These are phyloP conservation scores for Russula virescens DNA, from an alignment of 768 basidiomycete genomes.

Conservation along the genomic window DNA sequence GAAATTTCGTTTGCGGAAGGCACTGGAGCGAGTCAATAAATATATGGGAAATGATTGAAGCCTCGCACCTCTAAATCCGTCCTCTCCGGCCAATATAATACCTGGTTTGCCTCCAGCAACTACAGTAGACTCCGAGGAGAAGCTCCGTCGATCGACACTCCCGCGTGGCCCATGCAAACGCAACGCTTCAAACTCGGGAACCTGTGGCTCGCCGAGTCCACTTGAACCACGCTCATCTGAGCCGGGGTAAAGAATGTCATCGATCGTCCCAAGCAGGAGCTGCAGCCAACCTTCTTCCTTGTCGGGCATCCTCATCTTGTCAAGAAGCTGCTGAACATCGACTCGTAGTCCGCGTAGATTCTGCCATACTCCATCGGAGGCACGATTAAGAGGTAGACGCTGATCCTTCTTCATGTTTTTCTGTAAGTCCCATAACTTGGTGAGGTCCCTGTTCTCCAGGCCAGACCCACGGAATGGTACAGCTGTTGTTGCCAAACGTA, in stretches of 20 bases:
- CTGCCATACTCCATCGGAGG: conserved; percentile 1
- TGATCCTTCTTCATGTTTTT: neutral
- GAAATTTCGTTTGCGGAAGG: neutral
- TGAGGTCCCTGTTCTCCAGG: neutral
- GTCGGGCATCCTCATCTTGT: neutral
- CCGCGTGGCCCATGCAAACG: too few species aligned
- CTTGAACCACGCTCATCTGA: neutral
- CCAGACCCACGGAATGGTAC: neutral
- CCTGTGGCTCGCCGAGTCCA: neutral
- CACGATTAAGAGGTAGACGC: neutral
- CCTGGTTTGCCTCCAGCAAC: neutral
- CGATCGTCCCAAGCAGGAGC: neutral
- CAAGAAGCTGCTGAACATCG: neutral
- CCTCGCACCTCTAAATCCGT: neutral
- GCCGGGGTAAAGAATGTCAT: neutral
- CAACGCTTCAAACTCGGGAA: neutral
- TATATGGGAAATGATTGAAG: neutral
- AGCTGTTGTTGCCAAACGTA: neutral
- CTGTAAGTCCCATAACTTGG: neutral
- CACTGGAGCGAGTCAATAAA: neutral
- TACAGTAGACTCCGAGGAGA: neutral
- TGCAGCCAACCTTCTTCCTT: neutral
- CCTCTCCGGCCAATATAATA: neutral
- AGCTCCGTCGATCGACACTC: neutral
- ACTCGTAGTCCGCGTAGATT: neutral